These are phyloP conservation scores for Candida nemodendra DNA, from an alignment of 805 yeast genomes.

Conservation along the genomic window DNA sequence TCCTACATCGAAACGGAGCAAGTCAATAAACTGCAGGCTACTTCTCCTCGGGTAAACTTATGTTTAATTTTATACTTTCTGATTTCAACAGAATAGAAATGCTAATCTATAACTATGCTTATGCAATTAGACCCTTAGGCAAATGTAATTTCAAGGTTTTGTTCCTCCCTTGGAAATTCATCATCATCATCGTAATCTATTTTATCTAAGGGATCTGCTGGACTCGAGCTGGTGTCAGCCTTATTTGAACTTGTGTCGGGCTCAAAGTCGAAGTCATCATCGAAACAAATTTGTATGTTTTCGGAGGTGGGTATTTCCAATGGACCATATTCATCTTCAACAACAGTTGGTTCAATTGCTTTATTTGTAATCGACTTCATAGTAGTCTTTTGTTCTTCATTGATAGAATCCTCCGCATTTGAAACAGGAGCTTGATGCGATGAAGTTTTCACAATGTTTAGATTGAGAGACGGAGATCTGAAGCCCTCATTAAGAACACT, in stretches of 20 bases:
- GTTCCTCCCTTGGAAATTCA: slow-evolving; percentile 34
- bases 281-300: slow-evolving; percentile 20
- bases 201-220: not conserved
- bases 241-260: not conserved
- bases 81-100: slow-evolving; percentile 2
- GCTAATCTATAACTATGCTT: slow-evolving; percentile 4
- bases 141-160: slow-evolving; percentile 30
- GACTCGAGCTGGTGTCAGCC: not conserved
- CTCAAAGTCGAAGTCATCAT: slow-evolving; percentile 21
- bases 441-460: slow-evolving; percentile 7
- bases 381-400: slow-evolving; percentile 1
- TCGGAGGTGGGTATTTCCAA: slow-evolving; percentile 19
- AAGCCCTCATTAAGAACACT: not conserved
- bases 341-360: slow-evolving; percentile 1
- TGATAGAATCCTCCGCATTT: not conserved
- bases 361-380: slow-evolving; percentile 5
- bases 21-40: too few species aligned
- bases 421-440: not conserved
- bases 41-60: too few species aligned
- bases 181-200: slow-evolving; percentile 34
- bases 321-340: slow-evolving; percentile 14
- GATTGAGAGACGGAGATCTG: slow-evolving; percentile 13
- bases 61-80: not conserved
- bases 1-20: too few species aligned
- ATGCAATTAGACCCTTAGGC: slow-evolving; percentile 13